Base-by-base conservation (phyloP, 352 stramenopile species). In the Globisporangium okanoganense region DNA sequence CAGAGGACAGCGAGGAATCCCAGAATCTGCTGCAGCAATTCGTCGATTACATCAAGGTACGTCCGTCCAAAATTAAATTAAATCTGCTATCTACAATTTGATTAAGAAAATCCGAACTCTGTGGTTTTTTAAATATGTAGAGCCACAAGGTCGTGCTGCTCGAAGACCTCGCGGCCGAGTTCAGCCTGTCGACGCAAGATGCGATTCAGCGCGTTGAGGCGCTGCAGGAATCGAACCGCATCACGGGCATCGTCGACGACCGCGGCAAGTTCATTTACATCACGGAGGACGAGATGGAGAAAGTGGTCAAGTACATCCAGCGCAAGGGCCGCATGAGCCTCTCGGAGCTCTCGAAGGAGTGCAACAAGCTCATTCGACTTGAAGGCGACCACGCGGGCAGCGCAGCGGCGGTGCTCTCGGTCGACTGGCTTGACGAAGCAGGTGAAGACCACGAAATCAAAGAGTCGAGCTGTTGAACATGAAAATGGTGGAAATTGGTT, bases 231-330 rank as follows among this genome's bases (percentile, higher is more conserved):
- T 59, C 65, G 1, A 82, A 85, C 49, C 81, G 79, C 18, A 70
- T 93, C 55, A 87, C 79, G 5, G 84, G 84, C 18, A 82, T 93
- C 31, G 69, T 93, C 31, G 81, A 93, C 48, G 84, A 93, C 50
- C 79, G 82, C 25, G 84, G 84, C 59, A 91, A 91, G 59, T 91
- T 91, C 65, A 90, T 93, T 53, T 88, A 80, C 61, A 87, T 93
- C 54, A 89, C 81, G 0, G 78, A 90, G 41, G 73, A 87, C 40
- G 79, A 91, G 53, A 90, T 93, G 79, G 73, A 89, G 62, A 79
- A 76, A 40, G 79, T 93, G 36, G 81, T 75, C 45, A 79, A 73
- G 65, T 89, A 85, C 51, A 86, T 93, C 45, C 66, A 85, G 56
- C 75, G 75, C 49, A 82, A 85, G 33, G 84, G 84, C 16, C 79